Evolutionary conservation across 1,284 basidiomycete species (phyloP).

Genomic region (Fomitiporia mediterranea): DNA sequence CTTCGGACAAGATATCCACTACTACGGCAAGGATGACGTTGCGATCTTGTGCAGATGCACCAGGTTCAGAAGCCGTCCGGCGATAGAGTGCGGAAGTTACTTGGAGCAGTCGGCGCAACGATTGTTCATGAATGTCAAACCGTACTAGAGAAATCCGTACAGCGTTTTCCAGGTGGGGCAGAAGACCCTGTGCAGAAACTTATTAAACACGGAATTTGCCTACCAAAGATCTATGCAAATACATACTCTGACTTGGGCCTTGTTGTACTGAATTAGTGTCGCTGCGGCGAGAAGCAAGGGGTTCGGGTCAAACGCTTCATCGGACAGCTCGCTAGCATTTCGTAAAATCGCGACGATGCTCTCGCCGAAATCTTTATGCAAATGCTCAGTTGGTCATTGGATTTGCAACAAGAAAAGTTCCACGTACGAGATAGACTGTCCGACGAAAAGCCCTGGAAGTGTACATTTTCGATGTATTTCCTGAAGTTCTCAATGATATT

Average conservation of each 20-base stretch:
- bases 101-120: constrained; percentile 47
- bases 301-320: constrained; percentile 47
- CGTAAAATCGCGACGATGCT: constrained; percentile 49
- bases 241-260: constrained; percentile 48
- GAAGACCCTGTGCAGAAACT: constrained; percentile 44
- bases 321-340: constrained; percentile 47
- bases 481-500: constrained; percentile 50
- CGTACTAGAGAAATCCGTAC: constrained; percentile 49
- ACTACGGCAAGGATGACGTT: constrained; percentile 45
- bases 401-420: not conserved
- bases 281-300: constrained; percentile 48
- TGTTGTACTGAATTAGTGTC: constrained; percentile 54
- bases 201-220: no score
- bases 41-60: constrained; percentile 27
- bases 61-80: constrained; percentile 27
- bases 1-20: constrained; percentile 44
- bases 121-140: constrained; percentile 41
- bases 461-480: constrained; percentile 47
- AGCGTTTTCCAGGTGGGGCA: constrained; percentile 51
- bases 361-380: constrained; percentile 48
- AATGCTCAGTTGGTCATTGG: not conserved
- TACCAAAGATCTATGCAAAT: no score
- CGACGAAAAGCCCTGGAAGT: constrained; percentile 44
- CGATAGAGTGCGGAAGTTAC: constrained; percentile 43
- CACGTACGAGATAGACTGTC: constrained; percentile 52